A percentile compares a stretch with the other conserved stretches of the same genome.
phyloP scores from a whole-genome alignment of 2,329 filamentous ascomycete genomes.

The Juglanconis oblonga region DNA sequence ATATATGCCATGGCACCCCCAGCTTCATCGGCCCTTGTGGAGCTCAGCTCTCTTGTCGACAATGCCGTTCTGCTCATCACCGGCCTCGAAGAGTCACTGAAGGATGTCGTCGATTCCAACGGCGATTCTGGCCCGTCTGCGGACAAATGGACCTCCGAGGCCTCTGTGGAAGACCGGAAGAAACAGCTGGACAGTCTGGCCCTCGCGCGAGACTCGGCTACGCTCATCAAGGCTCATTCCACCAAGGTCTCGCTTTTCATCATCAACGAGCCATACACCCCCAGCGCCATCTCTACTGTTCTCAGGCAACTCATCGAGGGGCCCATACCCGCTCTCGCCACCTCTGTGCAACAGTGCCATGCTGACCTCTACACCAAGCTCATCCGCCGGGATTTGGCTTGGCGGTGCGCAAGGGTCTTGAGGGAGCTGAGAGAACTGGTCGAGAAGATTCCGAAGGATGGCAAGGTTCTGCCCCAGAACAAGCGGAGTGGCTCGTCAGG shows the following conservation, averaged over 20 bases:
- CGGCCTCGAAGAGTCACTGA: slow-evolving; percentile 17
- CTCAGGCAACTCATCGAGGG: slow-evolving; percentile 69
- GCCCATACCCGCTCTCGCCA: slow-evolving; percentile 72
- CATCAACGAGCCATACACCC: slow-evolving; percentile 83
- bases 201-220: slow-evolving; percentile 68
- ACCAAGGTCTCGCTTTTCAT: slow-evolving; percentile 86
- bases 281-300: slow-evolving; percentile 68
- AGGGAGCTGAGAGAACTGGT: slow-evolving; percentile 62
- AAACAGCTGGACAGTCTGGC: slow-evolving; percentile 54
- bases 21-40: slow-evolving; percentile 18
- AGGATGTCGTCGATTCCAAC: slow-evolving; percentile 16
- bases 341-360: slow-evolving; percentile 64
- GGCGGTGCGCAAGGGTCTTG: slow-evolving; percentile 57
- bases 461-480: slow-evolving; percentile 46
- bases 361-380: slow-evolving; percentile 59
- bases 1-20: slow-evolving; percentile 1
- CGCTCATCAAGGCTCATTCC: slow-evolving; percentile 74
- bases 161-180: slow-evolving; percentile 15
- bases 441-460: slow-evolving; percentile 56
- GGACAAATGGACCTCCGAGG: slow-evolving; percentile 14
- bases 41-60: slow-evolving; percentile 22
- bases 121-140: slow-evolving; percentile 11
- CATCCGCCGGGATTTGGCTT: slow-evolving; percentile 62
- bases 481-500: slow-evolving; percentile 42
- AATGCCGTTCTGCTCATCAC: slow-evolving; percentile 24